Base-by-base conservation (phyloP, 1,284 basidiomycete species). In the Tilletia horrida region DNA sequence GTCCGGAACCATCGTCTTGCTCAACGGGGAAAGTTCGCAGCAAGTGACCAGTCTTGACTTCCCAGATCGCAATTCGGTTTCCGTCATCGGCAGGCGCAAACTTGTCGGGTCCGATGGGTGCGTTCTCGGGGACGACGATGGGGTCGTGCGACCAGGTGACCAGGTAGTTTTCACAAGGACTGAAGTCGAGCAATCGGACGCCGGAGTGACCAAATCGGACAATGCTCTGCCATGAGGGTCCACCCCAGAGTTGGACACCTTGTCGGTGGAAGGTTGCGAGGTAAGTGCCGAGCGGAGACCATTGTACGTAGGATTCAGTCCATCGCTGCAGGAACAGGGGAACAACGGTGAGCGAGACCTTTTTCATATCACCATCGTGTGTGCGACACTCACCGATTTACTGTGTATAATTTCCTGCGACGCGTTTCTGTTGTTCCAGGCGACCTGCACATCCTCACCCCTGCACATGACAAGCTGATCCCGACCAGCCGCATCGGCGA, bases 141-240 rank as follows among this genome's bases (percentile, higher is more conserved):
- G 94, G 89, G 76, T 97, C 92, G 76, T 93, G 91, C 8, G 96
- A 97, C 93, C 95, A 98, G 50, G 96, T 98, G 77, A 97, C 92
- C 73, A 99, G 85, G 84, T 96, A 98, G 73, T 92, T 89, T 84
- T 99, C 96, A 85, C 91, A 91, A 4, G 96, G 94, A 31, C 94
- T 97, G 84, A 98, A 98, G 84, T 97, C 94, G 79, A 99, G 90
- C 59, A 98, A 86, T 83, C 94, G 93, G 76, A 95, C 93, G 69
- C 95, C 87, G 11, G 94, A 93, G 83, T 98, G 96, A 42, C 92
- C 92, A 82, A 97, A 97, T 69, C 93, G 91, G 82, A 90, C 89
- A 75, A 91, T 88, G 65, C 87, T 88, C 74, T 90, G 88, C 88
- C 91, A 96, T 21, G 91, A 91, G 40, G 88, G 83, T 29, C 96